A percentile compares a stretch with the other conserved stretches of the same genome.
Evolutionary conservation across 108 stramenopile species (phyloP).

Genomic region (Fragilaria crotonensis): DNA sequence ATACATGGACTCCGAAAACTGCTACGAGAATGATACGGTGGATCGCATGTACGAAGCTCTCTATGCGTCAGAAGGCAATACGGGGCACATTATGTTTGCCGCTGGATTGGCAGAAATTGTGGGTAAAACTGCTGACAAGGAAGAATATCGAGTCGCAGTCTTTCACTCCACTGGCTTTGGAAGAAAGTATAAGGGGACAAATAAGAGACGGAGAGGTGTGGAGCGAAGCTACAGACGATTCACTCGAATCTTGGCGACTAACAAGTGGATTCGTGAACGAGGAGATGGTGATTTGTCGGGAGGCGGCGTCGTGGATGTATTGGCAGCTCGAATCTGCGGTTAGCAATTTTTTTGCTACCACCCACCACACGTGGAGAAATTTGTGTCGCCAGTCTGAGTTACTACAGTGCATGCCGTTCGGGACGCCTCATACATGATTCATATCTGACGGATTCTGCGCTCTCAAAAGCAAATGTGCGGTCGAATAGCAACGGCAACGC

Average conservation of each 20-base stretch:
- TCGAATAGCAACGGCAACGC: too few species aligned
- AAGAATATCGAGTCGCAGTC: constrained; percentile 19
- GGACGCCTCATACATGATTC: too few species aligned
- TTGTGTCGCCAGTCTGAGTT: too few species aligned
- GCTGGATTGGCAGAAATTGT: constrained; percentile 9
- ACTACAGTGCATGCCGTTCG: too few species aligned
- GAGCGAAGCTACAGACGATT: neutral
- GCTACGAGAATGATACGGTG: constrained; percentile 1
- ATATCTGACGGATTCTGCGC: too few species aligned
- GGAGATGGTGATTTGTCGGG: constrained; percentile 16
- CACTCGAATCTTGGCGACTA: neutral
- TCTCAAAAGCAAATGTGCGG: too few species aligned
- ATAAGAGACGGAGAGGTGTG: neutral
- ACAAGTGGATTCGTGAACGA: neutral
- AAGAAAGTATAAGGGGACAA: too few species aligned
- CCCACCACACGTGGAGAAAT: too few species aligned
- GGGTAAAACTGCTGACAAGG: neutral
- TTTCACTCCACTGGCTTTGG: constrained; percentile 27
- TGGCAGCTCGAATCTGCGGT: constrained; percentile 21
- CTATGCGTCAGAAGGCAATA: constrained; percentile 10
- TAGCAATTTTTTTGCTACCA: too few species aligned
- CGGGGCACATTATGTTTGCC: constrained; percentile 26
- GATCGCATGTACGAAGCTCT: constrained; percentile 9
- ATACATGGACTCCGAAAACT: neutral
- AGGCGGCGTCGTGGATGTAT: constrained; percentile 8